Base-by-base conservation (phyloP, 108 stramenopile genomes). In the Nitzschia sp. region DNA sequence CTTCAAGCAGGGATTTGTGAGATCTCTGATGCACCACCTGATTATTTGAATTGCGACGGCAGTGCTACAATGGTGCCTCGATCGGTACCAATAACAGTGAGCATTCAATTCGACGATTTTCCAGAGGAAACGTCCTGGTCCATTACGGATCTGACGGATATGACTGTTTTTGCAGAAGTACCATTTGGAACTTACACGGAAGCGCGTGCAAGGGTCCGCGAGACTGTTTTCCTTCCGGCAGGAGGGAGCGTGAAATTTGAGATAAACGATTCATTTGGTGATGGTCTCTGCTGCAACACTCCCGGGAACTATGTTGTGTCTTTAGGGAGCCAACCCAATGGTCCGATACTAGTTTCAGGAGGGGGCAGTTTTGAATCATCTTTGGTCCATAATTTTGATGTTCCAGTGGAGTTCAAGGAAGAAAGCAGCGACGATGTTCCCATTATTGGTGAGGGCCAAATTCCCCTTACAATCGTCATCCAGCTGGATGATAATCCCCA, bases 1-100 rank as follows among this genome's bases (percentile, higher is more conserved):
- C 74, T 83, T n/a, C 45, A 31, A 36, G 33, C 48, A 1, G 71
- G 72, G 24, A 84, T 89, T 15, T 89, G 88, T 53, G 21, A 31
- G 1, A 33, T 73, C 11, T 84, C 85, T 24, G 35, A 17, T 6
- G 59, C 68, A n/a, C 83, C 84, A 2, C 87, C 87, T 1, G 55
- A 18, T n/a, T 68, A 78, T 27, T 72, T 80, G 36, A 31, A 82
- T 25, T 88, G 86, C 66, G 64, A 36, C 5, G 53, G 27, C 13
- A 33, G 48, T 19, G 33, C 60, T 28, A 45, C 58, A 5, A 19
- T 53, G 18, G 54, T 56, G 21, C 19, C 34, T 25, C 15, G 32
- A 18, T 59, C 68, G 6, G 57, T 76, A 2, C 64, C 75, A 9
- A 54, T 79, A 29, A 79, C 72, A 3, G 25, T 79, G 1, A 23